Percentiles rank a stretch among this genome's conserved stretches.
phyloP scores from a whole-genome alignment of 371 early-diverging fungal genomes.

The Smittium mucronatum region DNA sequence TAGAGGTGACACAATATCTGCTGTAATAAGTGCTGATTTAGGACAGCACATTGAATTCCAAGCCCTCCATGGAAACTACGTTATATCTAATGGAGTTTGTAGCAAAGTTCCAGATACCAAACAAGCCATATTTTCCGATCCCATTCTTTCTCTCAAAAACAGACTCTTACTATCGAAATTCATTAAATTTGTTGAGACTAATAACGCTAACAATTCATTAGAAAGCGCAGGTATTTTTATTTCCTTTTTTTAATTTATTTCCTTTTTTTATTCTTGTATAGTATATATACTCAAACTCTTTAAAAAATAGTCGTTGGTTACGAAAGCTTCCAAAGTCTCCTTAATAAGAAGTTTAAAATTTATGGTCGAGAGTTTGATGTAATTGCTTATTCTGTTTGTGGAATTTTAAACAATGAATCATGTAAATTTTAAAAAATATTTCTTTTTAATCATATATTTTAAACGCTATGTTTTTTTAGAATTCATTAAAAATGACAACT shows the following conservation, averaged over 20 bases:
- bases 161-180: conserved; percentile 85
- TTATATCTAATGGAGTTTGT: conserved; percentile 32
- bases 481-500: too few species aligned
- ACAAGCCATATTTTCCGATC: conserved; percentile 79
- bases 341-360: neutral
- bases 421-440: neutral
- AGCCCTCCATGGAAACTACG: conserved; percentile 53
- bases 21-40: conserved; percentile 65
- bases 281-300: conserved; percentile 53
- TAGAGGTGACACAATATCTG: conserved; percentile 60
- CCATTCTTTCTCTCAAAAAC: conserved; percentile 57
- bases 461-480: too few species aligned
- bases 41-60: conserved; percentile 80
- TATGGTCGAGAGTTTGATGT: neutral
- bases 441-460: too few species aligned
- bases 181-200: conserved; percentile 50
- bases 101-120: conserved; percentile 75
- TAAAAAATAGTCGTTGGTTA: conserved; percentile 16
- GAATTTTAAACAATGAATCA: conserved; percentile 6
- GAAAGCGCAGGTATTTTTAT: conserved; percentile 13
- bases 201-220: conserved; percentile 22
- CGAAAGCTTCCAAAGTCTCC: neutral
- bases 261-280: neutral
- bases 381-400: neutral
- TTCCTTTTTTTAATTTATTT: neutral